A percentile compares a stretch with the other conserved stretches of the same genome.
These are phyloP conservation scores for Coffea canephora DNA, from an alignment of 257 asterid species.

Conservation along the genomic window DNA sequence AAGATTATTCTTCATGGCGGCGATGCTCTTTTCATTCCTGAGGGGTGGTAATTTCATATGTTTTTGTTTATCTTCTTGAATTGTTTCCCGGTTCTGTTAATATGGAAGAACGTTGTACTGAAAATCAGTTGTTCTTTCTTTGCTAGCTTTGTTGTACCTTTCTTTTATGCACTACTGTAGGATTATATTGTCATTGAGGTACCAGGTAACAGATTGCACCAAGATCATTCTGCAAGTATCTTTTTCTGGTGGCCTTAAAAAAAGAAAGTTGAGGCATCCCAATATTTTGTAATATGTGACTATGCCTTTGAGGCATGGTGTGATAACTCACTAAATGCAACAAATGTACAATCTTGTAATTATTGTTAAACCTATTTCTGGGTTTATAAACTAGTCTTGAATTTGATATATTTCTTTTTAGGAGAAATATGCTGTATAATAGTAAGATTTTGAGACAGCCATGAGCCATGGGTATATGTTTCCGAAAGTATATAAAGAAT, in stretches of 20 bases:
- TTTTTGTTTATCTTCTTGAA: constrained; percentile 10
- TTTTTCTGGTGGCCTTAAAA: not conserved
- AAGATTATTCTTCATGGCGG: constrained; percentile 86
- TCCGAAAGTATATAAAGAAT: not conserved
- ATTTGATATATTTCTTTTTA: not conserved
- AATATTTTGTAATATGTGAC: not conserved
- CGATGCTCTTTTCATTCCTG: constrained; percentile 93
- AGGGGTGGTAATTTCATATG: constrained; percentile 70
- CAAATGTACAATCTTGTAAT: not conserved
- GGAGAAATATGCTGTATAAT: not conserved
- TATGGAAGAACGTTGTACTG: not conserved
- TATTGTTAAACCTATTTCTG: not conserved
- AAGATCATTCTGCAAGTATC: no score
- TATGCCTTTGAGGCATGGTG: not conserved
- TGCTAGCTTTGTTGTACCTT: not conserved
- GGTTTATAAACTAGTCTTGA: not conserved
- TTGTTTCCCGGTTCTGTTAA: not conserved
- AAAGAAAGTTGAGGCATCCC: not conserved
- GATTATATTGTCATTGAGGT: constrained; percentile 1
- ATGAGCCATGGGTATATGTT: not conserved
- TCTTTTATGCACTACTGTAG: not conserved
- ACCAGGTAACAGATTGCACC: not conserved
- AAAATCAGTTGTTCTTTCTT: no score
- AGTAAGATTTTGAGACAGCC: not conserved
- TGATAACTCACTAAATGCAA: not conserved